These are phyloP conservation scores for Lumnitzera racemosa DNA, from an alignment of 345 rosid genomes.

Conservation along the genomic window DNA sequence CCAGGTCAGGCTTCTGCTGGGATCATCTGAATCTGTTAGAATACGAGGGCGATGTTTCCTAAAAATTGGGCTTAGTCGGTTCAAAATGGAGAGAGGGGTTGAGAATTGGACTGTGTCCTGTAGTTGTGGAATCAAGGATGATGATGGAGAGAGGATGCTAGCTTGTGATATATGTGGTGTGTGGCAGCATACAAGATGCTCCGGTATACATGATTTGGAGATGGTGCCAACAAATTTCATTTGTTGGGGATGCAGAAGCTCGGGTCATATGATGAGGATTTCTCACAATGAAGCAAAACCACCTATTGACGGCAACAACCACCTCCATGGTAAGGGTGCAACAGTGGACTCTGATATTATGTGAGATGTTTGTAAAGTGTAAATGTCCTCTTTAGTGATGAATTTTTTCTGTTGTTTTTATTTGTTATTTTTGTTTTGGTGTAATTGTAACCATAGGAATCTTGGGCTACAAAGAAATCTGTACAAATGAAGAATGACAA, in stretches of 20 bases:
- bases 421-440: neutral
- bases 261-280: slow-evolving; percentile 6
- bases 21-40: slow-evolving; percentile 23
- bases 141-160: slow-evolving; percentile 71
- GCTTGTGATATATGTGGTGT: slow-evolving; percentile 64
- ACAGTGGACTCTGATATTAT: slow-evolving; percentile 7
- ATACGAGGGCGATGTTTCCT: slow-evolving; percentile 40
- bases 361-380: slow-evolving; percentile 9
- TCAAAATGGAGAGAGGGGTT: slow-evolving; percentile 55
- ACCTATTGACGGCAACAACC: neutral
- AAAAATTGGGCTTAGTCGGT: slow-evolving; percentile 29
- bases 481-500: too few species aligned
- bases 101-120: slow-evolving; percentile 69
- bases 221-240: slow-evolving; percentile 50
- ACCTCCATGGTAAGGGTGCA: slow-evolving; percentile 5
- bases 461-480: too few species aligned
- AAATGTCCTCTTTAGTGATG: slow-evolving; percentile 5
- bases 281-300: slow-evolving; percentile 8
- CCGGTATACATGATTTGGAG: slow-evolving; percentile 38
- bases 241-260: slow-evolving; percentile 34
- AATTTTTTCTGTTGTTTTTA: slow-evolving; percentile 1
- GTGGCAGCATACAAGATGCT: slow-evolving; percentile 75
- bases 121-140: slow-evolving; percentile 62
- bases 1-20: slow-evolving; percentile 36
- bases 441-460: too few species aligned